Percentiles rank a stretch among this genome's conserved stretches.
Conservation (phyloP, 352 stramenopile species). For the Globisporangium barbulae region DNA sequence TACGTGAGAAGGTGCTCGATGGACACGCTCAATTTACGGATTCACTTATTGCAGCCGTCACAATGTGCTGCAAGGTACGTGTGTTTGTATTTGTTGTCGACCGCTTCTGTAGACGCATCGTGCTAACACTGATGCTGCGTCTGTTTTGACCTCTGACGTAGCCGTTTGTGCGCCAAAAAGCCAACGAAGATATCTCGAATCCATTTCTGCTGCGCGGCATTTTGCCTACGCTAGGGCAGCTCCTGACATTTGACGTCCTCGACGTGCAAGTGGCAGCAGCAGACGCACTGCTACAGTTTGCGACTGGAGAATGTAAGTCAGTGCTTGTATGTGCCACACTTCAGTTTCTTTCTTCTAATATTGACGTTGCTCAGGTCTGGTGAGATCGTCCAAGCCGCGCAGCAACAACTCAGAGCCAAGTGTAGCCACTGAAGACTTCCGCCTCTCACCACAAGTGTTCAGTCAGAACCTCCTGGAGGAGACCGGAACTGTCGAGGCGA, state of each 20-base stretch:
- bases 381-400: slow-evolving; percentile 22
- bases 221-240: slow-evolving; percentile 46
- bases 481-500: slow-evolving; percentile 49
- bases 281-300: slow-evolving; percentile 56
- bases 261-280: slow-evolving; percentile 62
- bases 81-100: neutral
- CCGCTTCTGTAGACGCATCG: neutral
- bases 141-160: slow-evolving; percentile 12
- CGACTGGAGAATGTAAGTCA: slow-evolving; percentile 52
- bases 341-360: neutral
- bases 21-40: slow-evolving; percentile 37
- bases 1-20: slow-evolving; percentile 56
- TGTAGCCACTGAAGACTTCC: slow-evolving; percentile 39
- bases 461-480: slow-evolving; percentile 71
- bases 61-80: slow-evolving; percentile 43
- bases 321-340: no score
- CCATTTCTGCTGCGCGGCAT: slow-evolving; percentile 44
- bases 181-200: slow-evolving; percentile 77
- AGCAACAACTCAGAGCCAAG: slow-evolving; percentile 31
- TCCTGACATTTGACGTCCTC: slow-evolving; percentile 54
- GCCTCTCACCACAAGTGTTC: slow-evolving; percentile 52
- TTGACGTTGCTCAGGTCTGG: slow-evolving; percentile 27
- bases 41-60: slow-evolving; percentile 38
- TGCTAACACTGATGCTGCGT: neutral
- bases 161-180: slow-evolving; percentile 69